phyloP scores from a whole-genome alignment of 2,329 filamentous ascomycete genomes.

The Fusarium sp. region DNA sequence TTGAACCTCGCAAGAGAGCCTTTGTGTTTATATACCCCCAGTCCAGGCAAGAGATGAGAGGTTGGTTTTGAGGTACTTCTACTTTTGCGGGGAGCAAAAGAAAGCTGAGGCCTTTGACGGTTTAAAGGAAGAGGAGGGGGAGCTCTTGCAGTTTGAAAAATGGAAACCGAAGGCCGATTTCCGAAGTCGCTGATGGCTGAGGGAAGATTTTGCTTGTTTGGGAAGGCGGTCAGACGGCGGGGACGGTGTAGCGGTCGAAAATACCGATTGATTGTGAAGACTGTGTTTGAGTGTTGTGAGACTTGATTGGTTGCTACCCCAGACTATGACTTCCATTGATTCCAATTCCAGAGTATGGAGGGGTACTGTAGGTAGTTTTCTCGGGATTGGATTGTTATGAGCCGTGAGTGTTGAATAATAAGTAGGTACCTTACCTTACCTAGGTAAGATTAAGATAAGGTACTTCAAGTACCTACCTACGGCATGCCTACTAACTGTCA shows the following conservation, averaged over 20 bases:
- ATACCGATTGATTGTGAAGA: slow-evolving; percentile 19
- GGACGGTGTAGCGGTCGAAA: slow-evolving; percentile 24
- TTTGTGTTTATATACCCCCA: slow-evolving; percentile 16
- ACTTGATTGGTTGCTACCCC: slow-evolving; percentile 28
- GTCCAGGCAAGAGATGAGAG: not conserved
- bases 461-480: no score
- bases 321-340: slow-evolving; percentile 13
- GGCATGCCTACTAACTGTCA: not conserved
- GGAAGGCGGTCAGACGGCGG: slow-evolving; percentile 35
- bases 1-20: slow-evolving; percentile 20
- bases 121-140: slow-evolving; percentile 36
- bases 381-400: slow-evolving; percentile 2
- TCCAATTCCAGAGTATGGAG: not conserved
- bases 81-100: slow-evolving; percentile 15
- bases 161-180: slow-evolving; percentile 35
- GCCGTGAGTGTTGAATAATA: not conserved
- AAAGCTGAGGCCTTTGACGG: slow-evolving; percentile 25
- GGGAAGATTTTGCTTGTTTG: slow-evolving; percentile 23
- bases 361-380: not conserved
- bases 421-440: not conserved
- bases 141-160: slow-evolving; percentile 35
- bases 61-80: slow-evolving; percentile 2
- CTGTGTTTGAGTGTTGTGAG: not conserved
- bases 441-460: no score
- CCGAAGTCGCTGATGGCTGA: slow-evolving; percentile 23